A percentile compares a stretch with the other conserved stretches of the same genome.
phyloP scores from a whole-genome alignment of 164 flowering plant species.

The Buxus sempervirens region DNA sequence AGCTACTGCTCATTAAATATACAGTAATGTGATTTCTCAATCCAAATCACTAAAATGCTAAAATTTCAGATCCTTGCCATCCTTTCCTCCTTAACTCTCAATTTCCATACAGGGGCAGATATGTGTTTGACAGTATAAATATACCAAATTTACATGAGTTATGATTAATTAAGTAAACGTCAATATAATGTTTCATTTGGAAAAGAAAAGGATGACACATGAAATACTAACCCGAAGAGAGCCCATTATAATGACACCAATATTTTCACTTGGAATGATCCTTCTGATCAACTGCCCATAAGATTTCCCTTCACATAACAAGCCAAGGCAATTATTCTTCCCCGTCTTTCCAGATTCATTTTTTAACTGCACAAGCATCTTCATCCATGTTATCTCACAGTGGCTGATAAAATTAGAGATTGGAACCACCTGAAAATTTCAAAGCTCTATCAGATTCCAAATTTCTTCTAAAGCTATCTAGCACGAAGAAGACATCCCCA shows the following conservation, averaged over 20 bases:
- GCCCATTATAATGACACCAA: conserved; percentile 63
- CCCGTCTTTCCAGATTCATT: conserved; percentile 9
- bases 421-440: conserved; percentile 57
- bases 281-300: conserved; percentile 30
- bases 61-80: neutral
- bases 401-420: conserved; percentile 44
- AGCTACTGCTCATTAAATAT: too few species aligned
- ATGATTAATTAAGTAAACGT: neutral
- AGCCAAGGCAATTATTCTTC: conserved; percentile 9
- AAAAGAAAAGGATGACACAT: neutral
- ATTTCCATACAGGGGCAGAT: neutral
- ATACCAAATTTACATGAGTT: neutral
- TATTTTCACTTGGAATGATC: conserved; percentile 51
- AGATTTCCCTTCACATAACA: conserved; percentile 29
- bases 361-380: conserved; percentile 15
- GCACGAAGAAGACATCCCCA: neutral
- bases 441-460: neutral
- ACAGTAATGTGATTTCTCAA: neutral
- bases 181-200: neutral
- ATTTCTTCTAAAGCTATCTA: neutral
- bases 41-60: too few species aligned
- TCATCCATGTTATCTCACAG: conserved; percentile 43
- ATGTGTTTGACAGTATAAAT: too few species aligned
- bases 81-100: neutral
- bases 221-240: conserved; percentile 51